A percentile compares a stretch with the other conserved stretches of the same genome.
Evolutionary conservation across 345 rosid genomes (phyloP).

Genomic region (Kandelia obovata): DNA sequence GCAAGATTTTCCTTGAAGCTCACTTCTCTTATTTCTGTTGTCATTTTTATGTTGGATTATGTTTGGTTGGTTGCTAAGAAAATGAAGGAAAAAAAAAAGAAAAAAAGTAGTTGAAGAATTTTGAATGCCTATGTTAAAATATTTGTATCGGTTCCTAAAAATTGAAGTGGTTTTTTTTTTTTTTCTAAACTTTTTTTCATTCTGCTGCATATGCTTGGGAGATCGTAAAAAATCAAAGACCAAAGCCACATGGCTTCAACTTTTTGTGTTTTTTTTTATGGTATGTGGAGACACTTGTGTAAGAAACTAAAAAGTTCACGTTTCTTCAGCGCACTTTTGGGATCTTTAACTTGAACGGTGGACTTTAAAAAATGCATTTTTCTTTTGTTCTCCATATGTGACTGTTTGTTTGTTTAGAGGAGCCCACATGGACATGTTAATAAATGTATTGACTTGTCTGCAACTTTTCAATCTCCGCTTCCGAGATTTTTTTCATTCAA

Average conservation of each 20-base stretch:
- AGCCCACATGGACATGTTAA: background rate
- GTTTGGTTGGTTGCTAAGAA: constrained; percentile 28
- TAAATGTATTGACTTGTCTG: background rate
- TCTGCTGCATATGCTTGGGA: background rate
- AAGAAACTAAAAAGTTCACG: constrained; percentile 35
- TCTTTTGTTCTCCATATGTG: background rate
- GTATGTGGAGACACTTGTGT: background rate
- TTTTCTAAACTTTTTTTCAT: background rate
- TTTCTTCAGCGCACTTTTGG: constrained; percentile 52
- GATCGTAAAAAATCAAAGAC: background rate
- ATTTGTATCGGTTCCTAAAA: no score
- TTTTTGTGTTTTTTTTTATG: constrained; percentile 12
- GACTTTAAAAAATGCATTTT: constrained; percentile 1
- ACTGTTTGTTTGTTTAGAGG: background rate
- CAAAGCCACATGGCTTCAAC: background rate
- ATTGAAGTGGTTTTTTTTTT: background rate
- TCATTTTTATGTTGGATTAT: background rate
- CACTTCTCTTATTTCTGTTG: background rate
- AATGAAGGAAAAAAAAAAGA: background rate
- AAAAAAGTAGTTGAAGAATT: background rate
- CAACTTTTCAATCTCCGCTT: background rate
- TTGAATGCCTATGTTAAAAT: no score
- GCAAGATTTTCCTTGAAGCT: no score
- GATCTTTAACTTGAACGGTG: constrained; percentile 49
- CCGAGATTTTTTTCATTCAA: background rate